Conservation (phyloP, 306 rosid genomes). For the Aeschynomene evenia region DNA sequence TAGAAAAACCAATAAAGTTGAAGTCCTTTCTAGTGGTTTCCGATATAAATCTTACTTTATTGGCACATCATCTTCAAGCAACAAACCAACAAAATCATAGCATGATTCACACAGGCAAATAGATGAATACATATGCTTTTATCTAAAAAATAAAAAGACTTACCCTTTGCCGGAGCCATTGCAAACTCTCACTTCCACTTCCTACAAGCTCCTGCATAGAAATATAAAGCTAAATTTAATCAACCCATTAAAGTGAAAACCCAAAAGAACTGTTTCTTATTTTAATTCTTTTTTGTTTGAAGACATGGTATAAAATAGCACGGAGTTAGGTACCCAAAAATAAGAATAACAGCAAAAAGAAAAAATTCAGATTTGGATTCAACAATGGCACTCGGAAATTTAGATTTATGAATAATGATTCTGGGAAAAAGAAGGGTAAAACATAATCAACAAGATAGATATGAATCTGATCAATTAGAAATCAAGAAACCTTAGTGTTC, state of each 20-base stretch:
- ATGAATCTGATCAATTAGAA: background rate
- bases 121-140: background rate
- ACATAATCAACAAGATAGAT: background rate
- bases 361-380: background rate
- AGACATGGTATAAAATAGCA: too few species aligned
- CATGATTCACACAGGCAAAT: background rate
- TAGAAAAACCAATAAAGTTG: too few species aligned
- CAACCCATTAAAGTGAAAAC: background rate
- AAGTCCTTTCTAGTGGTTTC: too few species aligned
- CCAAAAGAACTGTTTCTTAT: too few species aligned
- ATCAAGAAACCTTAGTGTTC: background rate
- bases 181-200: constrained; percentile 9
- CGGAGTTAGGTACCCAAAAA: background rate
- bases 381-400: background rate
- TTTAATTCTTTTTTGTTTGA: too few species aligned
- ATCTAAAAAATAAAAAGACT: background rate
- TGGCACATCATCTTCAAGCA: background rate
- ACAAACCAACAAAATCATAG: background rate
- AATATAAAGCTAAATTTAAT: background rate
- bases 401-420: background rate
- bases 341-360: too few species aligned
- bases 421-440: background rate
- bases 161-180: constrained; percentile 47
- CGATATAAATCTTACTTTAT: background rate
- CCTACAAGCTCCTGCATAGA: constrained; percentile 26